These are phyloP conservation scores for Cyberlindnera subsufficiens DNA, from an alignment of 805 yeast genomes.

Conservation along the genomic window DNA sequence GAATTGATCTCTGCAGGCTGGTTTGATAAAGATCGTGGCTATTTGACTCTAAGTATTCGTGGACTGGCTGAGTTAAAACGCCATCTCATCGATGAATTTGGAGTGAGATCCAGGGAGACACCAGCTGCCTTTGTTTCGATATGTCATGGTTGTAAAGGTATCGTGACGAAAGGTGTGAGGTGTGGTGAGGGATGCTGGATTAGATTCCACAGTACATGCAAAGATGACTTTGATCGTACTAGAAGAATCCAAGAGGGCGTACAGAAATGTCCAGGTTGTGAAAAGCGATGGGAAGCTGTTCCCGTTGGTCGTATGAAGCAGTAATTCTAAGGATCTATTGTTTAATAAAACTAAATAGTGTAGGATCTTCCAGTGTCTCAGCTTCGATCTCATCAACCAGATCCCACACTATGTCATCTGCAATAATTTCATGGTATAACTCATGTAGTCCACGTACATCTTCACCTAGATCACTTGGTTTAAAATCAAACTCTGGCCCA, in stretches of 20 bases:
- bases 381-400: conserved; percentile 78
- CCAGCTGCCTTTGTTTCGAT: conserved; percentile 30
- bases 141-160: conserved; percentile 47
- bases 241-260: conserved; percentile 14
- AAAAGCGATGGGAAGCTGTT: conserved; percentile 6
- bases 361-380: conserved; percentile 35
- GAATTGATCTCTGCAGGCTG: conserved; percentile 46
- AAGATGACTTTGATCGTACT: conserved; percentile 31
- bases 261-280: background rate
- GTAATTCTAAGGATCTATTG: too few relatives aligned
- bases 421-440: conserved; percentile 61
- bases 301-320: conserved; percentile 6
- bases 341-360: background rate
- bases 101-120: conserved; percentile 20
- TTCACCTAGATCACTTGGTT: conserved; percentile 30
- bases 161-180: conserved; percentile 47
- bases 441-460: conserved; percentile 47
- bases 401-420: conserved; percentile 82
- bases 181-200: conserved; percentile 25
- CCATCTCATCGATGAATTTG: conserved; percentile 39
- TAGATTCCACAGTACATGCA: conserved; percentile 46
- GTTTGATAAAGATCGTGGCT: conserved; percentile 34
- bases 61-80: conserved; percentile 42
- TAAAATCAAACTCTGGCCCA: conserved; percentile 53
- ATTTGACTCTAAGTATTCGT: conserved; percentile 33